phyloP scores from a whole-genome alignment of 164 flowering plant genomes.

The Tinospora cordifolia region DNA sequence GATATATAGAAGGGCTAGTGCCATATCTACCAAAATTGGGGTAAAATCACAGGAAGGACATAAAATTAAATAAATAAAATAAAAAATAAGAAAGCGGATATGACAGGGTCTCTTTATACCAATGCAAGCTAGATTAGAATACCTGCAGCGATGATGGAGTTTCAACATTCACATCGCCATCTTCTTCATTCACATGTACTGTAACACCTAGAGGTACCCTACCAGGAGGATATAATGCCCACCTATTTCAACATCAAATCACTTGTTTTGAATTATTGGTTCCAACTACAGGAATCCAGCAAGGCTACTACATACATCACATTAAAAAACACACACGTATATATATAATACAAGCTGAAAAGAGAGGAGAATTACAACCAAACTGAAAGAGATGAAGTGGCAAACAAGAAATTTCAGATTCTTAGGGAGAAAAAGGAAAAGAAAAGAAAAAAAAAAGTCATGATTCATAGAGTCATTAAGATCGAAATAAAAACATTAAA shows the following conservation, averaged over 20 bases:
- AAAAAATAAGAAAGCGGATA: not conserved
- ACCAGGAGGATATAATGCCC: slow-evolving; percentile 99
- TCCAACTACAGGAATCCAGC: not conserved
- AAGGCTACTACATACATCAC: not conserved
- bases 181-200: slow-evolving; percentile 89
- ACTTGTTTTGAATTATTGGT: not conserved
- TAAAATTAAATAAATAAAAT: not conserved
- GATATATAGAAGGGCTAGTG: not conserved
- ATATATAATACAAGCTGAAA: not conserved
- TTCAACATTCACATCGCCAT: slow-evolving; percentile 89
- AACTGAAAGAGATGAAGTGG: not conserved
- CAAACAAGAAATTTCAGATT: not conserved
- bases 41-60: too few relatives aligned
- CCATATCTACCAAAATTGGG: not conserved
- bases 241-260: slow-evolving; percentile 39
- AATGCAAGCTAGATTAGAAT: slow-evolving; percentile 10
- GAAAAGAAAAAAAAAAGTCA: not conserved
- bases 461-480: not conserved
- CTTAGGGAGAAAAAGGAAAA: not conserved
- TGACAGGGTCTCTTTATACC: not conserved
- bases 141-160: slow-evolving; percentile 94
- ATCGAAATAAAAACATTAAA: not conserved
- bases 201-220: slow-evolving; percentile 89
- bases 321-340: not conserved
- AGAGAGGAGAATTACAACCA: not conserved